Percentiles rank a stretch among this genome's conserved stretches.
Evolutionary conservation across 1,139 yeast species (phyloP).

Genomic region (Yamadazyma diddensiae): DNA sequence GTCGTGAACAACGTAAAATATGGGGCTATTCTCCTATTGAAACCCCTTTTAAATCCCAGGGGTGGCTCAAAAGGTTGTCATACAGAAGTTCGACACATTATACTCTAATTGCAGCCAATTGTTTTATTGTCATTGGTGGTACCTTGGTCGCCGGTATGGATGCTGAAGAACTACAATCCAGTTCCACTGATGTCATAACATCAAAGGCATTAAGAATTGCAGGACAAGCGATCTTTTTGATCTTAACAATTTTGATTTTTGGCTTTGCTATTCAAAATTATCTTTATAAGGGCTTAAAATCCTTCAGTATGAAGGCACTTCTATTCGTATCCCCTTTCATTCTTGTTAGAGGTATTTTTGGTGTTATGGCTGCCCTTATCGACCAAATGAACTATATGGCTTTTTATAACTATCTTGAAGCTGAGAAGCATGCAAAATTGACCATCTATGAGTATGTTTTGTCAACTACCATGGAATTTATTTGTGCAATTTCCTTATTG

Average conservation of each 20-base stretch:
- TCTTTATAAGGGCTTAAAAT: slow-evolving; percentile 18
- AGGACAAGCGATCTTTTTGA: slow-evolving; percentile 32
- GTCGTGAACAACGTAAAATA: slow-evolving; percentile 22
- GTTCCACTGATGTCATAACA: slow-evolving; percentile 12
- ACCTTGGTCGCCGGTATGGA: slow-evolving; percentile 25
- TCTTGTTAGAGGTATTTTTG: slow-evolving; percentile 10
- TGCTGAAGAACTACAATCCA: slow-evolving; percentile 12
- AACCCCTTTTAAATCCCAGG: no score
- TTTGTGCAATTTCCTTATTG: slow-evolving; percentile 18
- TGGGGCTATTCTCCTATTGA: slow-evolving; percentile 17
- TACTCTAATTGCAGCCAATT: slow-evolving; percentile 34
- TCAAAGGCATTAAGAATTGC: slow-evolving; percentile 29
- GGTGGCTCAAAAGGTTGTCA: no score
- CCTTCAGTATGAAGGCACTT: slow-evolving; percentile 11
- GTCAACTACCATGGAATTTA: slow-evolving; percentile 36
- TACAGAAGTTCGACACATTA: slow-evolving; percentile 18
- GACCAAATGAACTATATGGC: slow-evolving; percentile 7
- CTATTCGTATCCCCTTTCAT: slow-evolving; percentile 10
- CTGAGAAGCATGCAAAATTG: slow-evolving; percentile 19
- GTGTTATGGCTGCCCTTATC: slow-evolving; percentile 8
- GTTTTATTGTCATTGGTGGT: slow-evolving; percentile 33
- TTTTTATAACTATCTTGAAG: slow-evolving; percentile 18
- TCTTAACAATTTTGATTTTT: slow-evolving; percentile 20
- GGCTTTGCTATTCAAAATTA: slow-evolving; percentile 18
- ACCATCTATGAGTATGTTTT: slow-evolving; percentile 34